phyloP scores from a whole-genome alignment of 192 early-diverging fungal genomes.

The Umbelopsis isabellina region DNA sequence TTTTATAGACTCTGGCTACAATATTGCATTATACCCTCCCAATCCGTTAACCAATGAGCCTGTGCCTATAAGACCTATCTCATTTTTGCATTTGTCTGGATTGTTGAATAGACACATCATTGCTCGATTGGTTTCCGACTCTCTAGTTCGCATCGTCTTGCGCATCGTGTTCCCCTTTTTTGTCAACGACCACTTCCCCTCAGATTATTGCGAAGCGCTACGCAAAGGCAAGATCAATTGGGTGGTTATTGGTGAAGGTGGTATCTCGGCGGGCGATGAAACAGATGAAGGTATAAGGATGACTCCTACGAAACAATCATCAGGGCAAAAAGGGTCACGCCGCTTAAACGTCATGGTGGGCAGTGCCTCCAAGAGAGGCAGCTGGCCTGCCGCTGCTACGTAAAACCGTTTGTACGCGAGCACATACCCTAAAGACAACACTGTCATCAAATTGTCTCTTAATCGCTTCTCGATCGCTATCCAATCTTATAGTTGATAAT shows the following conservation, averaged over 20 bases:
- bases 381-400: neutral
- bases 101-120: conserved; percentile 50
- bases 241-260: conserved; percentile 40
- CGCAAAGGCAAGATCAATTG: conserved; percentile 51
- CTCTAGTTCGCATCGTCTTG: conserved; percentile 46
- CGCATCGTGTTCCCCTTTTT: conserved; percentile 54
- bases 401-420: too few species aligned
- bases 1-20: conserved; percentile 52
- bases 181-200: conserved; percentile 60
- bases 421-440: too few species aligned
- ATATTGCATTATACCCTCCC: conserved; percentile 55
- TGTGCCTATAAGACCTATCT: conserved; percentile 53
- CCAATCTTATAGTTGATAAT: too few species aligned
- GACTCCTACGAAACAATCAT: conserved; percentile 2
- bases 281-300: conserved; percentile 3
- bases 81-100: conserved; percentile 57
- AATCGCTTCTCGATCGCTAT: too few species aligned
- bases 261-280: conserved; percentile 20
- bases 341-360: conserved; percentile 7
- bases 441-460: too few species aligned
- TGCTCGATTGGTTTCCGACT: conserved; percentile 47
- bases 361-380: neutral
- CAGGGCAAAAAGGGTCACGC: neutral
- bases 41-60: conserved; percentile 51
- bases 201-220: conserved; percentile 49